Evolutionary conservation across 257 asterid genomes (phyloP).

Genomic region (Fraxinus americana): DNA sequence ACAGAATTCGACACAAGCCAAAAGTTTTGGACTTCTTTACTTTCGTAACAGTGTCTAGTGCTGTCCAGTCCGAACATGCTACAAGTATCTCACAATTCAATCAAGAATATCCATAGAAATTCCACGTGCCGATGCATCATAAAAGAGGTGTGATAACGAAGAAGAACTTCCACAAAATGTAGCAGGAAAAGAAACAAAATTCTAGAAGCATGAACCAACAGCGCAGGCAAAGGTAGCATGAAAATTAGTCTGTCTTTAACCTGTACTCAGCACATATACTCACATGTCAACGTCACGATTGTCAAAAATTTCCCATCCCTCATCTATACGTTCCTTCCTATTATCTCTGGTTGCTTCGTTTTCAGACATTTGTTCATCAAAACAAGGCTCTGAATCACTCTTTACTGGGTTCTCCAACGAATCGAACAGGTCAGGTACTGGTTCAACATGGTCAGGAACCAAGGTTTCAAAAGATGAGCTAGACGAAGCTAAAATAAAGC

Average conservation of each 20-base stretch:
- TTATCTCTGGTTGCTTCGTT: constrained; percentile 32
- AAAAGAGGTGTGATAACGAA: background rate
- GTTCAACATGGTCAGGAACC: constrained; percentile 35
- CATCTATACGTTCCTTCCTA: constrained; percentile 40
- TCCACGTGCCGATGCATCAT: background rate
- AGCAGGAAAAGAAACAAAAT: constrained; percentile 6
- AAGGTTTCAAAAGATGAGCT: constrained; percentile 43
- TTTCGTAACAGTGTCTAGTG: background rate
- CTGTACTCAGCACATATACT: constrained; percentile 7
- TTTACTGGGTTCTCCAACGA: constrained; percentile 9
- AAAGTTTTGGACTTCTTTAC: background rate
- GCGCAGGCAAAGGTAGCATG: background rate
- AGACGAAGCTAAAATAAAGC: constrained; percentile 63
- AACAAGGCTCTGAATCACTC: constrained; percentile 5
- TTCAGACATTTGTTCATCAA: constrained; percentile 23
- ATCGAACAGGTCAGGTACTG: constrained; percentile 12
- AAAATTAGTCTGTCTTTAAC: background rate
- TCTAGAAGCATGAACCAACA: background rate
- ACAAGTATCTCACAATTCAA: background rate
- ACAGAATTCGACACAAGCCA: background rate
- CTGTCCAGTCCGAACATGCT: background rate
- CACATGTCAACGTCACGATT: constrained; percentile 27
- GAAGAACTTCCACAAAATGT: background rate
- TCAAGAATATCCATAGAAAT: background rate
- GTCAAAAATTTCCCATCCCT: constrained; percentile 73